Percentiles rank a stretch among this genome's conserved stretches.
Evolutionary conservation across 2,329 filamentous ascomycete species (phyloP).

Genomic region (Calonectria pauciramosa): DNA sequence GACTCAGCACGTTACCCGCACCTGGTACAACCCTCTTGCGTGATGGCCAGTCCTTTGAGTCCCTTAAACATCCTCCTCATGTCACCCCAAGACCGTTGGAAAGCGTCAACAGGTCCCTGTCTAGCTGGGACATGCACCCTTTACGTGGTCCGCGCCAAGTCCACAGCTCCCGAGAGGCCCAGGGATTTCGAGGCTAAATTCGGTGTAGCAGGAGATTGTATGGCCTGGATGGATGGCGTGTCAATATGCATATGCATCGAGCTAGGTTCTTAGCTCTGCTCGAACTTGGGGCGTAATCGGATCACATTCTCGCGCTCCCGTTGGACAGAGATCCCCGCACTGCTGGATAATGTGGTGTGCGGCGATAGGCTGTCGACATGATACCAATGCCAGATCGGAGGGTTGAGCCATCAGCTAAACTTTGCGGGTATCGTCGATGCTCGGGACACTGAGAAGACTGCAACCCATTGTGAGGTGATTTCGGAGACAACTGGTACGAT

Average conservation of each 20-base stretch:
- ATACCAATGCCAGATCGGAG: constrained; percentile 13
- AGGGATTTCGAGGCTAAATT: background rate
- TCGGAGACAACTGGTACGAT: constrained; percentile 4
- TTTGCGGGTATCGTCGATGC: background rate
- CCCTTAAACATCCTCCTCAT: background rate
- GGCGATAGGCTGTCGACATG: constrained; percentile 13
- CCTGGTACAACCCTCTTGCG: constrained; percentile 1
- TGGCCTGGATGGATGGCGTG: background rate
- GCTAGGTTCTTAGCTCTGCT: background rate
- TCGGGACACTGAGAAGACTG: constrained; percentile 9
- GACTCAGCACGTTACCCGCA: constrained; percentile 2
- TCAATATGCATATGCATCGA: constrained; percentile 18
- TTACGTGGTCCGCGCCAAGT: background rate
- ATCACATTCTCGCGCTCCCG: background rate
- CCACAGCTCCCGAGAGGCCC: background rate
- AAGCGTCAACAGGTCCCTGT: background rate
- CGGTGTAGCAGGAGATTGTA: background rate
- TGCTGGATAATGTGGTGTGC: background rate
- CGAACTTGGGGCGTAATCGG: background rate
- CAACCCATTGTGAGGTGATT: background rate
- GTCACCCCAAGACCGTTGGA: background rate
- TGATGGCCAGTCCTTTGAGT: background rate
- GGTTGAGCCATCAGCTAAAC: background rate
- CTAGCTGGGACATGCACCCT: background rate
- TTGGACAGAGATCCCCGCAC: constrained; percentile 10